Percentiles rank a stretch among this genome's conserved stretches.
These are phyloP conservation scores for Sarocladium kiliense DNA, from an alignment of 2,329 filamentous ascomycete species.

Conservation along the genomic window DNA sequence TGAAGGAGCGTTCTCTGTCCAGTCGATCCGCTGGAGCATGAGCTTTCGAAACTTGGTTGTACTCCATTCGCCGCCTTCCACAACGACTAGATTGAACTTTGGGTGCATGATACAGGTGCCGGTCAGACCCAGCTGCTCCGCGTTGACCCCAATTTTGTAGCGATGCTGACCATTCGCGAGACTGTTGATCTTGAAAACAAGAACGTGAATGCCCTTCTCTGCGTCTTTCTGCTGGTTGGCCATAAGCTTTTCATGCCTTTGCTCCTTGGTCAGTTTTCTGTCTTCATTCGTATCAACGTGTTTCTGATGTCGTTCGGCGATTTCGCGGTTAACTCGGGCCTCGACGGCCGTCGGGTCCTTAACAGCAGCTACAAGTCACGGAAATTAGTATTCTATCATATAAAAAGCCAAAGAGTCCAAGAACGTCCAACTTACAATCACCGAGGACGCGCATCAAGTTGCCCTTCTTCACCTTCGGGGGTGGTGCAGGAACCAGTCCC, in stretches of 20 bases:
- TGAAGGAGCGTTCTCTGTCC: constrained; percentile 81
- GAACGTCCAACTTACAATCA: constrained; percentile 50
- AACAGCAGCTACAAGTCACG: constrained; percentile 47
- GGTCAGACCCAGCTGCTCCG: constrained; percentile 80
- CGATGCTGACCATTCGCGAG: constrained; percentile 91
- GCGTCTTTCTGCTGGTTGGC: constrained; percentile 83
- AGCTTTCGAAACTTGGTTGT: constrained; percentile 85
- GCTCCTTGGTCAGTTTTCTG: constrained; percentile 82
- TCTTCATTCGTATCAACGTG: constrained; percentile 78
- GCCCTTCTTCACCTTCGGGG: constrained; percentile 93
- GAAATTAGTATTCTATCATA: constrained; percentile 1
- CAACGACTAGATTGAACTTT: constrained; percentile 80
- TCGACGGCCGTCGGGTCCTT: constrained; percentile 98
- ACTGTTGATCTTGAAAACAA: constrained; percentile 84
- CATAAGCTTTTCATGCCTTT: constrained; percentile 77
- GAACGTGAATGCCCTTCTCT: constrained; percentile 75
- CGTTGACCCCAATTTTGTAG: constrained; percentile 89
- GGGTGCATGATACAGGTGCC: constrained; percentile 92
- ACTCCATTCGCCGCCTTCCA: constrained; percentile 83
- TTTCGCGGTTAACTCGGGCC: constrained; percentile 87
- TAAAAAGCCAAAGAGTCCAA: background rate
- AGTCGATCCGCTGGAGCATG: constrained; percentile 90
- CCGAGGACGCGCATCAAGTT: constrained; percentile 97
- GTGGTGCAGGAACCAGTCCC: constrained; percentile 81
- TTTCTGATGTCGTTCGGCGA: constrained; percentile 74